phyloP scores from a whole-genome alignment of 2,329 filamentous ascomycete genomes.

The Diaporthe destruens region DNA sequence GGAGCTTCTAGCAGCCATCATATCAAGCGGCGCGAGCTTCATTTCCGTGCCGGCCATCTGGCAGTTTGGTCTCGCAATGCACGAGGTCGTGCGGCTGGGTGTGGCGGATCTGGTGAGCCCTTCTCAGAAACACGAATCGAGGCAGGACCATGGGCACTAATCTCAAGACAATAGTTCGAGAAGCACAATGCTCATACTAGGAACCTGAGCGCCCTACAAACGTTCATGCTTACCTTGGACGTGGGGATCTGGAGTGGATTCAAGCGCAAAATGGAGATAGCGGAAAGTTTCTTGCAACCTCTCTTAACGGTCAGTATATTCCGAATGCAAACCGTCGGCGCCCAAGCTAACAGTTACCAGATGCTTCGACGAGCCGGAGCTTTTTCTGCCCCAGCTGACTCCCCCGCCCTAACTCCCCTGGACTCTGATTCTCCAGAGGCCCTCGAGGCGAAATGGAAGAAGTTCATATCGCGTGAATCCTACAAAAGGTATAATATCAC shows the following conservation, averaged over 20 bases:
- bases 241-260: slow-evolving; percentile 71
- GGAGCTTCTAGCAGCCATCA: slow-evolving; percentile 46
- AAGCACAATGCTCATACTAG: slow-evolving; percentile 63
- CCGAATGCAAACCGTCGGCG: too few relatives aligned
- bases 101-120: slow-evolving; percentile 47
- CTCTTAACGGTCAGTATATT: slow-evolving; percentile 56
- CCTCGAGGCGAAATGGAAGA: slow-evolving; percentile 46
- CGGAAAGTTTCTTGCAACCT: slow-evolving; percentile 68
- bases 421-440: slow-evolving; percentile 44
- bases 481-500: slow-evolving; percentile 45
- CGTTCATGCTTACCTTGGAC: slow-evolving; percentile 62
- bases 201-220: slow-evolving; percentile 64
- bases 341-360: slow-evolving; percentile 45
- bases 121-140: slow-evolving; percentile 37
- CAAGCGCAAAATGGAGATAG: slow-evolving; percentile 69
- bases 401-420: slow-evolving; percentile 42
- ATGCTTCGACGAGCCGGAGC: slow-evolving; percentile 63
- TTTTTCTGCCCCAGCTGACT: slow-evolving; percentile 46
- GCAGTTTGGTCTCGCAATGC: slow-evolving; percentile 52
- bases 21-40: slow-evolving; percentile 46
- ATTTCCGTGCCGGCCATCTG: slow-evolving; percentile 48
- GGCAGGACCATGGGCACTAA: slow-evolving; percentile 44
- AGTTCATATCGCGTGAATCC: slow-evolving; percentile 47
- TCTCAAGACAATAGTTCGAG: slow-evolving; percentile 54
- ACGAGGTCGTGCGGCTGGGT: slow-evolving; percentile 56